These are phyloP conservation scores for Polygonum aviculare DNA, from an alignment of 148 eudicot genomes.

Conservation along the genomic window DNA sequence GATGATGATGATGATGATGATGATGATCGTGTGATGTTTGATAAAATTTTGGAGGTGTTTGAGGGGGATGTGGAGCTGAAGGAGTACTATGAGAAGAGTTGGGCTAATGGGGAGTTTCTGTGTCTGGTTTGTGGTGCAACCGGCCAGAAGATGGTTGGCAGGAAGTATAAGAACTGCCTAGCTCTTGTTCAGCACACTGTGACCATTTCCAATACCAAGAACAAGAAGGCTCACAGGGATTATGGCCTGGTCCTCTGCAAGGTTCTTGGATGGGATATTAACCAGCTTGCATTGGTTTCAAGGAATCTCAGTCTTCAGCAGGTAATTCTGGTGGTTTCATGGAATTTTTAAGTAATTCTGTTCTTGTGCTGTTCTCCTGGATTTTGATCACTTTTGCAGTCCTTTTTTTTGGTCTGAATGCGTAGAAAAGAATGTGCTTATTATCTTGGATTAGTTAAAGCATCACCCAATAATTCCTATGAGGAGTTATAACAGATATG, in stretches of 20 bases:
- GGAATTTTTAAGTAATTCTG: neutral
- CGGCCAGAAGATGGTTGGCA: constrained; percentile 37
- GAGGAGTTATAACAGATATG: neutral
- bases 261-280: constrained; percentile 85
- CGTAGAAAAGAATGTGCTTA: neutral
- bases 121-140: constrained; percentile 73
- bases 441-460: neutral
- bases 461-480: no score
- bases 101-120: constrained; percentile 50
- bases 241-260: constrained; percentile 62
- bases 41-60: constrained; percentile 41
- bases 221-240: constrained; percentile 60
- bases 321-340: constrained; percentile 3
- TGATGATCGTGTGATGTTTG: constrained; percentile 27
- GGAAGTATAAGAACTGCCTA: constrained; percentile 57
- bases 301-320: neutral
- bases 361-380: neutral
- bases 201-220: constrained; percentile 52
- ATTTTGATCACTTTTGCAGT: constrained; percentile 9
- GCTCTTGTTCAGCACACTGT: constrained; percentile 73
- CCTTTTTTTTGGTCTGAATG: neutral
- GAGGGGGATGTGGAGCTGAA: constrained; percentile 48
- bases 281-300: constrained; percentile 34
- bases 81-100: constrained; percentile 48
- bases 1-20: constrained; percentile 16